These are phyloP conservation scores for Russula griseocarnosa DNA, from an alignment of 768 basidiomycete species.

Conservation along the genomic window DNA sequence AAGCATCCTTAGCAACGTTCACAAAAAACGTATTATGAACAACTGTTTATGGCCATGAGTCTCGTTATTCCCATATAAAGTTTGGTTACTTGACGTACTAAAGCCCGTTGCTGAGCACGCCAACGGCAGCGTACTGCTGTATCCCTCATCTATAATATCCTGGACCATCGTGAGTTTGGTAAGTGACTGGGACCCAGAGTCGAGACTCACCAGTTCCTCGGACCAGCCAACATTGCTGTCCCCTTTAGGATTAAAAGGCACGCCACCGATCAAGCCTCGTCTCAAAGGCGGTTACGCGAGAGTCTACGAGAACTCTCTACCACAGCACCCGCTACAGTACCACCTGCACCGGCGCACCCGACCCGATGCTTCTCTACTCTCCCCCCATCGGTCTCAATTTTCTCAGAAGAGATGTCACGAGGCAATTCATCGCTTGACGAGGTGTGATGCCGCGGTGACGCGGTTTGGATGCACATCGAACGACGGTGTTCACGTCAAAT, in stretches of 20 bases:
- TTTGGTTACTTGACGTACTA: constrained; percentile 57
- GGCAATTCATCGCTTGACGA: constrained; percentile 54
- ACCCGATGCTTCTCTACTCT: constrained; percentile 51
- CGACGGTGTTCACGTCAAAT: constrained; percentile 38
- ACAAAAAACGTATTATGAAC: constrained; percentile 79
- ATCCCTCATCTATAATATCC: constrained; percentile 77
- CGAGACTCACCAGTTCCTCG: constrained; percentile 1
- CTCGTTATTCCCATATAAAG: background rate
- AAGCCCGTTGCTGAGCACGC: constrained; percentile 80
- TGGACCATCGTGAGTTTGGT: constrained; percentile 32
- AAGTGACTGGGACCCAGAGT: background rate
- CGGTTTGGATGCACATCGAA: constrained; percentile 75
- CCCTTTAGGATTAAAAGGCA: constrained; percentile 50
- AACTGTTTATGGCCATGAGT: constrained; percentile 37
- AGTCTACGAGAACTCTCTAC: constrained; percentile 81
- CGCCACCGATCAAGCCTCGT: constrained; percentile 60
- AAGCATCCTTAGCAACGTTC: constrained; percentile 75
- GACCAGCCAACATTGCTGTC: constrained; percentile 56
- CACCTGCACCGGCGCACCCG: constrained; percentile 62
- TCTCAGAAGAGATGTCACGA: constrained; percentile 65
- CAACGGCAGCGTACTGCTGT: constrained; percentile 54
- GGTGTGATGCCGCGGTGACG: constrained; percentile 74
- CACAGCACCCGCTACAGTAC: constrained; percentile 49
- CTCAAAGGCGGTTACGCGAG: constrained; percentile 65
- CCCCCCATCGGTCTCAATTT: constrained; percentile 54